Base-by-base conservation (phyloP, 164 flowering plant genomes). In the Cinnamomum chago region DNA sequence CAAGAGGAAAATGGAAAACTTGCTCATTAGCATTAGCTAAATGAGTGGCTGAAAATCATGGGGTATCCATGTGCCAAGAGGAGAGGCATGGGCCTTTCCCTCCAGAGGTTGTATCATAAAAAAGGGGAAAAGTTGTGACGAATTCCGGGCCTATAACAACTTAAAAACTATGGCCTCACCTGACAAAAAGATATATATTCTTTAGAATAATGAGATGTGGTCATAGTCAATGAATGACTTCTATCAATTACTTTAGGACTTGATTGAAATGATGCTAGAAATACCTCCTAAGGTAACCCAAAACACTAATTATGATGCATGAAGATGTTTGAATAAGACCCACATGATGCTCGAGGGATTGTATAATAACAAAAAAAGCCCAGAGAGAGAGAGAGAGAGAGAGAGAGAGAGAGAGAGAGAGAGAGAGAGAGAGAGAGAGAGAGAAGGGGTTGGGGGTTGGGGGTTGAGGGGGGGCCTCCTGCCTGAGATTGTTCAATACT, bases 11-110 rank as follows among this genome's bases (percentile, higher is more conserved):
- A 60, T 14, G n/a, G 5, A 47, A 30, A 13, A 70, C 7, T 40
- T 9, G 60, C 17, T 55, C 60, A 20, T 15, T 55, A 15, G 60
- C 18, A 76, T 71, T 62, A 50, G 72, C 28, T 24, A 77, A 52
- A 79, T 82, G 78, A 79, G 84, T 70, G 76, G 72, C 74, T 81
- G 70, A 62, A 73, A 75, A 76, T 68, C 58, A 67, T 75, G n/a
- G n/a, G n/a, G 6, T 15, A 15, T 55, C 77, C 84, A 80, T 81
- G 86, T 84, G 81, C 83, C 60, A 3, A 62, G 6, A 22, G 65
- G 47, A 75, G 73, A 70, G 58, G 50, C 79, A 73, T 70, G 72
- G 60, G 78, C 78, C 72, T 79, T 79, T 40, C 64, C 22, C 67
- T 40, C 47, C 2, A 9, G 47, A 7, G 47, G 47, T 40, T 40